Conservation (phyloP, 768 basidiomycete genomes). For the Lactarius sp. region DNA sequence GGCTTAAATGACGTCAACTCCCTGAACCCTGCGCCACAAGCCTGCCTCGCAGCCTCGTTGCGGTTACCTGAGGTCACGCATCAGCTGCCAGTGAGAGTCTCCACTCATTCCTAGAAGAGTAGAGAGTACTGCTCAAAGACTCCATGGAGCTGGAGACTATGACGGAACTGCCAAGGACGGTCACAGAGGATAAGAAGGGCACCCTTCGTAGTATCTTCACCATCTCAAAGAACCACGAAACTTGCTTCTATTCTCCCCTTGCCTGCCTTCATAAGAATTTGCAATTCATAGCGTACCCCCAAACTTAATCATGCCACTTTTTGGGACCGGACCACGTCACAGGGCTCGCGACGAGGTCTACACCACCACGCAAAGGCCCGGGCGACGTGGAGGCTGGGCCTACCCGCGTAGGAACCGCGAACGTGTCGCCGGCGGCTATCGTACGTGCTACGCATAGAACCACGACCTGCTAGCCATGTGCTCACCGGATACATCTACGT, state of each 20-base stretch:
- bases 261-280: constrained; percentile 3
- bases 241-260: background rate
- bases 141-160: background rate
- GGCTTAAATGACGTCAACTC: background rate
- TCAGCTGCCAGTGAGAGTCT: background rate
- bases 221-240: background rate
- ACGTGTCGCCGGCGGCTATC: constrained; percentile 46
- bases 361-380: background rate
- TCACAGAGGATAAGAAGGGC: background rate
- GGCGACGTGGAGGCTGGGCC: constrained; percentile 18
- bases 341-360: background rate
- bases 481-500: background rate
- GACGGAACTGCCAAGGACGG: background rate
- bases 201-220: background rate
- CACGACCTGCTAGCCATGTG: background rate
- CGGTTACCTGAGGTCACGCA: background rate
- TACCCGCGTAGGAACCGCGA: constrained; percentile 35
- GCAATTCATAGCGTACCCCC: background rate
- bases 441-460: constrained; percentile 31
- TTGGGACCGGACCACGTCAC: constrained; percentile 8
- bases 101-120: background rate
- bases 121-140: background rate
- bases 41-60: background rate
- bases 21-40: background rate
- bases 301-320: constrained; percentile 14